These are phyloP conservation scores for Sungouiozyma ichnusensis DNA, from an alignment of 805 yeast species.

Conservation along the genomic window DNA sequence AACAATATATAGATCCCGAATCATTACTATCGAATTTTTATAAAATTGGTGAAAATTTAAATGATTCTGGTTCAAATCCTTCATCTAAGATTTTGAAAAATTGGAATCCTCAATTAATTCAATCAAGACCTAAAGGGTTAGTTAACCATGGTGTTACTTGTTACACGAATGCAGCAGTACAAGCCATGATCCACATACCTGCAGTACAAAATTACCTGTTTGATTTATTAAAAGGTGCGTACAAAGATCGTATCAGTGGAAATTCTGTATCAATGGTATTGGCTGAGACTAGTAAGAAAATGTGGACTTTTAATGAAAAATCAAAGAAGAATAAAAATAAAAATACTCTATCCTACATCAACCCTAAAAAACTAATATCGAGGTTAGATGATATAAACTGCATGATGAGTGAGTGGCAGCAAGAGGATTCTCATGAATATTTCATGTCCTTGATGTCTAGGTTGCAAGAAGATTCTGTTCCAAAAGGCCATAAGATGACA, in stretches of 20 bases:
- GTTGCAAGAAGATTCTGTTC: constrained; percentile 85
- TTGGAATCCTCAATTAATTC: constrained; percentile 47
- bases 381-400: constrained; percentile 78
- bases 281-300: constrained; percentile 56
- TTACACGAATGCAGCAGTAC: constrained; percentile 92
- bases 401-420: constrained; percentile 96
- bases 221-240: constrained; percentile 49
- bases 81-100: constrained; percentile 54
- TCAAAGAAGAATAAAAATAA: constrained; percentile 20
- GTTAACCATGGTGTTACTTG: constrained; percentile 92
- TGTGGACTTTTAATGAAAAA: constrained; percentile 52
- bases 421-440: constrained; percentile 96
- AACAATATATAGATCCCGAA: background rate
- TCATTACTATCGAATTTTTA: constrained; percentile 36
- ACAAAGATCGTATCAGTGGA: constrained; percentile 35
- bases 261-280: constrained; percentile 55
- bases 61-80: constrained; percentile 56
- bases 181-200: constrained; percentile 82
- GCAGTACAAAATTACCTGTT: constrained; percentile 75
- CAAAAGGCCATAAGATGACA: constrained; percentile 76
- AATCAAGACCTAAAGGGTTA: constrained; percentile 52
- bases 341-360: constrained; percentile 35
- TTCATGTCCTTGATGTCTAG: constrained; percentile 85
- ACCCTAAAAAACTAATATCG: constrained; percentile 64
- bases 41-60: constrained; percentile 43